These are phyloP conservation scores for Tetraselmis striata DNA, from an alignment of 139 green algal species.

Conservation along the genomic window DNA sequence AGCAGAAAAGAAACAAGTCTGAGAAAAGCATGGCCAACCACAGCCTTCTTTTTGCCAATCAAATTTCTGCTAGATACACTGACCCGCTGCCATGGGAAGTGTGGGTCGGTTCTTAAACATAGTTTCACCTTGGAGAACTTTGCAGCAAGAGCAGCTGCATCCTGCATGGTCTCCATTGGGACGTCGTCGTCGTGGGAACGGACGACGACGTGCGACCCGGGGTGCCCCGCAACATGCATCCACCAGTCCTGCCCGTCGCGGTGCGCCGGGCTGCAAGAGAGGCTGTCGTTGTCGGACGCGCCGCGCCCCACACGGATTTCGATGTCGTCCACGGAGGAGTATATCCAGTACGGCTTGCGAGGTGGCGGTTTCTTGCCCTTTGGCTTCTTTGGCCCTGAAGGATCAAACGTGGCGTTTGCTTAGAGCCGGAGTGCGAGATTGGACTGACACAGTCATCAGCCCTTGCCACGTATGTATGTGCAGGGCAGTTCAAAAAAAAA, in stretches of 20 bases:
- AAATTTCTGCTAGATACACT: no score
- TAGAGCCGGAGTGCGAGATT: no score
- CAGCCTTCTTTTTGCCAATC: no score
- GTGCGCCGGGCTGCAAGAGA: constrained; percentile 7
- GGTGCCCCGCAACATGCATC: constrained; percentile 22
- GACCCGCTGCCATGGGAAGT: no score
- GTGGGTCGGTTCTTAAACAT: no score
- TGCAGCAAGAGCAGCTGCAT: constrained; percentile 16
- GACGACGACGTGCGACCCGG: constrained; percentile 22
- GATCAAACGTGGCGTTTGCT: no score
- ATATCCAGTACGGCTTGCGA: constrained; percentile 18
- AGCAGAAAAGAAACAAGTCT: neutral
- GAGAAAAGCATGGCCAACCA: neutral
- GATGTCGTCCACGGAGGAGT: constrained; percentile 4
- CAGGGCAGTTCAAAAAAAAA: no score
- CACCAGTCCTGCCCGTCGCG: constrained; percentile 17
- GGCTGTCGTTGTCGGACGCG: constrained; percentile 18
- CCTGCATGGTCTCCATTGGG: constrained; percentile 2
- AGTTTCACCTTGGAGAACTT: constrained; percentile 10
- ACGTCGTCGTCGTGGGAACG: constrained; percentile 6
- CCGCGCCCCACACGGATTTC: constrained; percentile 23
- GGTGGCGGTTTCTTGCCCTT: constrained; percentile 6
- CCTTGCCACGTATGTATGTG: no score
- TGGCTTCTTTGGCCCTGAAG: constrained; percentile 7
- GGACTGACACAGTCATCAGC: no score